These are phyloP conservation scores for Passiflora organensis DNA, from an alignment of 345 rosid species.

Conservation along the genomic window DNA sequence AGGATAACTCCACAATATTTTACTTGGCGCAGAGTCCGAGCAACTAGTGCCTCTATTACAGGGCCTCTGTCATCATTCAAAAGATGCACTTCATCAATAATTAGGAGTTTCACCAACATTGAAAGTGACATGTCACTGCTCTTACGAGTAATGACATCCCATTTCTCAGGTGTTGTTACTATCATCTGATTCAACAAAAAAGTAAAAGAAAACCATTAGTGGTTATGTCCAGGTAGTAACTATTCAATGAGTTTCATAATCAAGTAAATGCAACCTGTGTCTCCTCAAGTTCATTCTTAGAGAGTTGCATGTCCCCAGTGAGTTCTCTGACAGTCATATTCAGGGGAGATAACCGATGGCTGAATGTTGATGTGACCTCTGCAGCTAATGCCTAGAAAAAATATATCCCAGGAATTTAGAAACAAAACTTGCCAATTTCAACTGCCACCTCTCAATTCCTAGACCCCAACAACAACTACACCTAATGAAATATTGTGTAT, in stretches of 20 bases:
- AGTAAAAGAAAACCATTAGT: constrained; percentile 15
- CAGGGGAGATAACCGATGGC: constrained; percentile 83
- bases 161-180: constrained; percentile 98
- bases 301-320: constrained; percentile 98
- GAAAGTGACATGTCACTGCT: constrained; percentile 99
- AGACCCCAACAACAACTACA: not conserved
- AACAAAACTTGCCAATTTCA: not conserved
- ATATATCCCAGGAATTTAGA: not conserved
- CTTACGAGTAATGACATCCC: constrained; percentile 99
- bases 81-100: constrained; percentile 98
- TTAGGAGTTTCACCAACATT: constrained; percentile 92
- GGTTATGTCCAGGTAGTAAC: constrained; percentile 6
- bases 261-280: constrained; percentile 64
- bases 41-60: constrained; percentile 95
- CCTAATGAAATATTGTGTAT: not conserved
- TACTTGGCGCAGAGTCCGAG: constrained; percentile 98
- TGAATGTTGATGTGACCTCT: constrained; percentile 86
- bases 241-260: constrained; percentile 9
- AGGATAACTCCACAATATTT: constrained; percentile 12
- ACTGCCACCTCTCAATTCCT: not conserved
- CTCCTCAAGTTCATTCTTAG: constrained; percentile 81
- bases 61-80: constrained; percentile 98
- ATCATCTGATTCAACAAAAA: constrained; percentile 62
- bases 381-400: constrained; percentile 85
- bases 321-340: constrained; percentile 93